Percentiles rank a stretch among this genome's conserved stretches.
Evolutionary conservation across 129 eudicot species (phyloP).

Genomic region (Lonicera japonica): DNA sequence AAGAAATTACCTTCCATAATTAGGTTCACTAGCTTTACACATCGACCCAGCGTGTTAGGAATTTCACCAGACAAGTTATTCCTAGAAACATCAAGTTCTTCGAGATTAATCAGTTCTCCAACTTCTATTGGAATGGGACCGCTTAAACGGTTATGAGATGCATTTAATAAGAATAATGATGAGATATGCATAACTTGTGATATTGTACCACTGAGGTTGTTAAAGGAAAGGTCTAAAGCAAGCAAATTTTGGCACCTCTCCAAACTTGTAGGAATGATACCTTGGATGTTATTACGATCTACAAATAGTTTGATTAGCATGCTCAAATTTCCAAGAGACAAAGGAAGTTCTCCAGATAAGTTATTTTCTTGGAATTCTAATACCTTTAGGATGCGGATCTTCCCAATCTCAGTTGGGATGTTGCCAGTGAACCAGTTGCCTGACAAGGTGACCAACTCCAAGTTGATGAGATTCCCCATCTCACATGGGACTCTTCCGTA

Average conservation of each 20-base stretch:
- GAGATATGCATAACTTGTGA: background rate
- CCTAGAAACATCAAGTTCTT: too few species aligned
- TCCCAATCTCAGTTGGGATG: background rate
- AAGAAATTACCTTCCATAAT: too few species aligned
- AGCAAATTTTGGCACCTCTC: too few species aligned
- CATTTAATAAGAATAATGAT: background rate
- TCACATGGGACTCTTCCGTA: background rate
- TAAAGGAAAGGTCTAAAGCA: background rate
- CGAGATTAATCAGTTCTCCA: too few species aligned
- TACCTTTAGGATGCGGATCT: background rate
- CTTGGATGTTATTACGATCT: too few species aligned
- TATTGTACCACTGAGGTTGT: conserved; percentile 7
- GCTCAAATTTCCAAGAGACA: too few species aligned
- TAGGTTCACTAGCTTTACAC: too few species aligned
- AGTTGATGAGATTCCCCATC: background rate
- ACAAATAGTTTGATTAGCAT: too few species aligned
- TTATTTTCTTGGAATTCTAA: background rate
- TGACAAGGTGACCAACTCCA: background rate
- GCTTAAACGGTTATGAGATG: background rate
- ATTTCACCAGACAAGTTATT: too few species aligned
- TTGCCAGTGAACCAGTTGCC: background rate
- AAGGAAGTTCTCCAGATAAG: background rate
- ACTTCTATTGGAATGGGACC: too few species aligned
- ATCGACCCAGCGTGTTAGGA: too few species aligned
- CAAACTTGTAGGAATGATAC: too few species aligned